phyloP scores from a whole-genome alignment of 345 rosid species.

The Syzygium jambos region DNA sequence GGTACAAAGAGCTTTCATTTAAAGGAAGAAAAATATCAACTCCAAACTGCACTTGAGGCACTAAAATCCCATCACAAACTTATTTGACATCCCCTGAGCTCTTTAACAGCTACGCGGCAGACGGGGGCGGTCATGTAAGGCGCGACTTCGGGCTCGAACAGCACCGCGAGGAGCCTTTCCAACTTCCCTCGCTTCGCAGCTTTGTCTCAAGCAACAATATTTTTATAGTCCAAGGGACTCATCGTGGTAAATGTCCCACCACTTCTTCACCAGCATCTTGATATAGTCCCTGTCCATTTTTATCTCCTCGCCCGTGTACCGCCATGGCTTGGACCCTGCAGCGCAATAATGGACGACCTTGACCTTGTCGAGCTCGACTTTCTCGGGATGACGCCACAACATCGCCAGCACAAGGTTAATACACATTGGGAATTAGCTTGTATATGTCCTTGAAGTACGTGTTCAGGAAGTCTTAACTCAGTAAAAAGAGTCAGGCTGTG shows the following conservation, averaged over 20 bases:
- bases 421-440: constrained; percentile 19
- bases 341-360: constrained; percentile 46
- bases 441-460: constrained; percentile 33
- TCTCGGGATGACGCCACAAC: constrained; percentile 55
- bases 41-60: not conserved
- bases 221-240: constrained; percentile 29
- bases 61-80: not conserved
- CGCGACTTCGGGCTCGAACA: not conserved
- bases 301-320: constrained; percentile 37
- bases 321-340: constrained; percentile 52
- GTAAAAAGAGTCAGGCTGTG: too few relatives aligned
- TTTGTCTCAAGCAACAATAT: not conserved
- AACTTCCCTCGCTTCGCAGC: not conserved
- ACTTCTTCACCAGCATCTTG: constrained; percentile 28
- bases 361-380: constrained; percentile 18
- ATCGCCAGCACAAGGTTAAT: constrained; percentile 45
- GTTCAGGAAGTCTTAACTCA: constrained; percentile 22
- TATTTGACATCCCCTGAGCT: too few relatives aligned
- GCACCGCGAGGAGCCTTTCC: not conserved
- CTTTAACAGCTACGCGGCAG: constrained; percentile 26
- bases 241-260: constrained; percentile 42
- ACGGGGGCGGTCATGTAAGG: constrained; percentile 20
- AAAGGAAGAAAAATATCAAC: not conserved
- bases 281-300: constrained; percentile 43
- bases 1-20: not conserved